phyloP scores from a whole-genome alignment of 768 basidiomycete species.

The Hemileccinum rubropunctum region DNA sequence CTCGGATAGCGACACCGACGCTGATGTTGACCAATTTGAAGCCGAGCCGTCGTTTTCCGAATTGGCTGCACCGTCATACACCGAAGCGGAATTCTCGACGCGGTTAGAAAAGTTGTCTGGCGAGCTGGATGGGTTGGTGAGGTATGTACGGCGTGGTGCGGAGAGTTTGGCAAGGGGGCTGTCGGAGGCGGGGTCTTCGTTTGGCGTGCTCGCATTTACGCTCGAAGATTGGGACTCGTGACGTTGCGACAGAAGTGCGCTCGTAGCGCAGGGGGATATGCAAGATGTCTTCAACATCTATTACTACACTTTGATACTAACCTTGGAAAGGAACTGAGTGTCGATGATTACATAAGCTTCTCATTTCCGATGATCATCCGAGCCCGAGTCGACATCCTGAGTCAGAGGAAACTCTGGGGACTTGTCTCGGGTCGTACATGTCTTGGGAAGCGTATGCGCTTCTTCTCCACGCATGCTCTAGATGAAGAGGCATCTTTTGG shows the following conservation, averaged over 20 bases:
- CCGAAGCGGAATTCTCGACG: conserved; percentile 47
- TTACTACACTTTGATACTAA: no score
- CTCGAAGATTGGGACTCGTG: conserved; percentile 74
- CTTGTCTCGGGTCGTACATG: neutral
- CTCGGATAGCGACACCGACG: conserved; percentile 35
- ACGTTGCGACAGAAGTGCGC: neutral
- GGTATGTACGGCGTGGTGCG: conserved; percentile 64
- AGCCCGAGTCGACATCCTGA: no score
- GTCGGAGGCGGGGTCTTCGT: conserved; percentile 59
- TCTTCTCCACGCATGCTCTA: neutral
- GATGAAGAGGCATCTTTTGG: conserved; percentile 40
- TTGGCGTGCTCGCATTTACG: conserved; percentile 70
- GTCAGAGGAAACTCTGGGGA: neutral
- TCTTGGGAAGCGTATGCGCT: neutral
- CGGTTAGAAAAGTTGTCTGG: conserved; percentile 61
- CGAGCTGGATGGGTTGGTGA: conserved; percentile 69
- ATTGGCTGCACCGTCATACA: conserved; percentile 32
- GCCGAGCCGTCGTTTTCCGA: conserved; percentile 40
- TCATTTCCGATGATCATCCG: conserved; percentile 1
- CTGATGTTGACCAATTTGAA: conserved; percentile 23
- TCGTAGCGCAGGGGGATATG: no score
- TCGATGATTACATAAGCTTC: conserved; percentile 1
- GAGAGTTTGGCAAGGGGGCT: conserved; percentile 64
- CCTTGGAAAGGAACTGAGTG: no score
- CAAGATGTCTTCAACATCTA: no score